These are phyloP conservation scores for Lycium barbarum DNA, from an alignment of 257 asterid genomes.

Conservation along the genomic window DNA sequence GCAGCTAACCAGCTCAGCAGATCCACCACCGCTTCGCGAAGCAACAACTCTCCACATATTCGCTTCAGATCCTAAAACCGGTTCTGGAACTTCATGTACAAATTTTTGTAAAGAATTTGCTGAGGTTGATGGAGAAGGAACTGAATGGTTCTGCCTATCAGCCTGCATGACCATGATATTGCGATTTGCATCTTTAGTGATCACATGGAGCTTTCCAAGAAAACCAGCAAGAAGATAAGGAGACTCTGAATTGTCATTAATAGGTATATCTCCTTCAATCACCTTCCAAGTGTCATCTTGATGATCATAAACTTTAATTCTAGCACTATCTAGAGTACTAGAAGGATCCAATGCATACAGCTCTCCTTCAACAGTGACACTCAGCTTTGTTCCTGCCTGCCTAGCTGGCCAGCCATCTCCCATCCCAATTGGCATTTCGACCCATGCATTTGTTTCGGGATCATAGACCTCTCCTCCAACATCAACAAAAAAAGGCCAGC, in stretches of 20 bases:
- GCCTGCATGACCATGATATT: conserved; percentile 73
- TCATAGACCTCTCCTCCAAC: conserved; percentile 97
- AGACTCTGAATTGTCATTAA: conserved; percentile 72
- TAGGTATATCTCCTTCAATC: conserved; percentile 81
- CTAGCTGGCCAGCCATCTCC: conserved; percentile 99
- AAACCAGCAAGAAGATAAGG: conserved; percentile 85
- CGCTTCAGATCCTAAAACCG: conserved; percentile 50
- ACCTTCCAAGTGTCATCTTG: conserved; percentile 81
- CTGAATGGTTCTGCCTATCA: conserved; percentile 49
- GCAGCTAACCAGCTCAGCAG: conserved; percentile 86
- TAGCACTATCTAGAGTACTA: conserved; percentile 67
- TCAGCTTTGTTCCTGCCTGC: conserved; percentile 87
- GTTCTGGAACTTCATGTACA: conserved; percentile 49
- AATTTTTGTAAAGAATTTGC: conserved; percentile 46
- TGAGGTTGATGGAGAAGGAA: conserved; percentile 50
- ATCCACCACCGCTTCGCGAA: conserved; percentile 57
- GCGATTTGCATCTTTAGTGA: conserved; percentile 71
- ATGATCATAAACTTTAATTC: conserved; percentile 87
- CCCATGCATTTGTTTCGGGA: conserved; percentile 85
- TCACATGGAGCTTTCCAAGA: conserved; percentile 78
- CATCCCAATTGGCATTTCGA: conserved; percentile 91
- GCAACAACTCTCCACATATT: conserved; percentile 70
- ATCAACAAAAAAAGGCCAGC: conserved; percentile 95
- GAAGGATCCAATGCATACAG: conserved; percentile 89
- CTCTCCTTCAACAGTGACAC: conserved; percentile 83